phyloP scores from a whole-genome alignment of 129 eudicot species.

The Chrysanthemum lavandulifolium region DNA sequence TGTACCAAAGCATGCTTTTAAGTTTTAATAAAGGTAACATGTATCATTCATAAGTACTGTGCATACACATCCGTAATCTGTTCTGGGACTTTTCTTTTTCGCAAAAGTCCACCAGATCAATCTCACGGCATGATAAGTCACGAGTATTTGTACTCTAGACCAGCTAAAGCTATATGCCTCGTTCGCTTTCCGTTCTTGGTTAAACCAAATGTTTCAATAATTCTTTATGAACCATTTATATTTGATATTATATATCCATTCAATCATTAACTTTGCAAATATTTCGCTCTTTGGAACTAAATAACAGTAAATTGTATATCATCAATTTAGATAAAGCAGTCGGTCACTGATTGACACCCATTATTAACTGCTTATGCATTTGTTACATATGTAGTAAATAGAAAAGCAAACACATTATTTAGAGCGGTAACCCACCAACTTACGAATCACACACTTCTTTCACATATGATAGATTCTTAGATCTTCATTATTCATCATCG shows the following conservation, averaged over 20 bases:
- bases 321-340: conserved; percentile 6
- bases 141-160: too few relatives aligned
- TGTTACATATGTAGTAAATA: conserved; percentile 14
- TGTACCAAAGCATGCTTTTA: too few relatives aligned
- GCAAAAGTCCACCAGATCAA: too few relatives aligned
- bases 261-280: background rate
- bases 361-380: conserved; percentile 31
- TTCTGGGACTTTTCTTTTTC: too few relatives aligned
- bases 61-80: too few relatives aligned
- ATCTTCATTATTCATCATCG: conserved; percentile 38
- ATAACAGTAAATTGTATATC: conserved; percentile 9
- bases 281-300: background rate
- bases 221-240: background rate
- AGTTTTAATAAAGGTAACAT: too few relatives aligned
- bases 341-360: background rate
- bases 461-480: conserved; percentile 14
- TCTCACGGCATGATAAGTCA: too few relatives aligned
- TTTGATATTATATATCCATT: background rate
- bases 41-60: too few relatives aligned
- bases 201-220: too few relatives aligned
- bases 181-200: too few relatives aligned
- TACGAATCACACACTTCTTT: conserved; percentile 25
- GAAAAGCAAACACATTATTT: conserved; percentile 33
- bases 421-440: conserved; percentile 22
- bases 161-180: too few relatives aligned